A percentile compares a stretch with the other conserved stretches of the same genome.
These are phyloP conservation scores for Posidonia oceanica DNA, from an alignment of 116 monocot genomes.

Conservation along the genomic window DNA sequence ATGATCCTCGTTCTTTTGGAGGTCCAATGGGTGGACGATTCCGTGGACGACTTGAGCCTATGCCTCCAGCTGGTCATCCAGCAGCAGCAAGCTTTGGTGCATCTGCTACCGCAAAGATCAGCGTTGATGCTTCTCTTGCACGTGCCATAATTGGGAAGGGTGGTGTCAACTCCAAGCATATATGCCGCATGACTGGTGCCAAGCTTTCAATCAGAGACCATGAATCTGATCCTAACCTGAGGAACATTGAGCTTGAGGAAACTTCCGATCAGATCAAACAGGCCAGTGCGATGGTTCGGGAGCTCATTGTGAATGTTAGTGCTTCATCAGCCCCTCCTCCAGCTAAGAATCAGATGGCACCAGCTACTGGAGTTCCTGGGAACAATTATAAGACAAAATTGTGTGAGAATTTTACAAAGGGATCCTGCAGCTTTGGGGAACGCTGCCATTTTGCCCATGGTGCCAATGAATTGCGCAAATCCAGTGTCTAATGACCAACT, in stretches of 20 bases:
- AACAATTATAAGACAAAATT: slow-evolving; percentile 46
- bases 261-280: slow-evolving; percentile 86
- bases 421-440: slow-evolving; percentile 64
- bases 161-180: slow-evolving; percentile 87
- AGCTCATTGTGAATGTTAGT: slow-evolving; percentile 65
- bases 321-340: slow-evolving; percentile 9
- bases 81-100: slow-evolving; percentile 76
- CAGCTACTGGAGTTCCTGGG: background rate
- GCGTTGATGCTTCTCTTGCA: slow-evolving; percentile 89
- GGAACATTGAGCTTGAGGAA: slow-evolving; percentile 87
- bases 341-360: background rate
- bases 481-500: slow-evolving; percentile 9
- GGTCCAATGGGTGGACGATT: slow-evolving; percentile 10
- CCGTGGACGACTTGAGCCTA: slow-evolving; percentile 19
- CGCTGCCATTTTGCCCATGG: slow-evolving; percentile 84
- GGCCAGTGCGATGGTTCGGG: slow-evolving; percentile 72
- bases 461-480: slow-evolving; percentile 36
- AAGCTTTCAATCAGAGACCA: slow-evolving; percentile 82
- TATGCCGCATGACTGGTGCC: slow-evolving; percentile 67
- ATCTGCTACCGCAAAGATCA: slow-evolving; percentile 93
- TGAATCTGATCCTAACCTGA: slow-evolving; percentile 60
- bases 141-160: slow-evolving; percentile 96
- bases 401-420: slow-evolving; percentile 67
- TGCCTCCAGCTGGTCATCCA: slow-evolving; percentile 9
- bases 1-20: slow-evolving; percentile 14